Evolutionary conservation across 345 rosid species (phyloP), one percentile per base, ranked within the genome.

Genomic region (Crucihimalaya himalaica): DNA sequence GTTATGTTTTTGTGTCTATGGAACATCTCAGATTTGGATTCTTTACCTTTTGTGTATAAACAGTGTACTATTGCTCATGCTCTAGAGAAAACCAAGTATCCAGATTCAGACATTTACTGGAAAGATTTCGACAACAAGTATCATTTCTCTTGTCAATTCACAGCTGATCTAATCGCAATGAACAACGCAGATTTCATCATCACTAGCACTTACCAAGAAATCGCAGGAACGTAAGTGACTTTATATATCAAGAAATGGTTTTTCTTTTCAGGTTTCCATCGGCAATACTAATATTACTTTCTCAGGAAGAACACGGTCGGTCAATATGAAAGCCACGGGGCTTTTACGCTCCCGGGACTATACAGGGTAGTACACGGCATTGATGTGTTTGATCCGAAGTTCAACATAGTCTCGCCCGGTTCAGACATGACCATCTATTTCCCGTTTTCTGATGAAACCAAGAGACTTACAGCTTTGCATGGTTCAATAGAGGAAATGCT

Each of bases 61-160:
- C 87, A 95, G 99, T 95, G 99, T 79, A 95, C 92, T 67, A 95
- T 95, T 77, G 99, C 98, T 8, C 99, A 92, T 87, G 99, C 99
- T 32, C 66, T 92, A 90, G 98, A 92, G 90, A 96, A 96, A 80
- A 92, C 99, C 8, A 96, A 95, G 81, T 96, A 92, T 86, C 97
- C 97, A n/a, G 96, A 96, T 63, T 96, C 99, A 32, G 98, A 96
- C 85, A 84, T 96, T 58, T 96, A 92, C 78, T 96, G 99, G 99
- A 92, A 86, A 78, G 90, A 89, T 10, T 96, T 86, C 65, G 98
- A 95, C 45, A 87, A 83, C 18, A 92, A 95, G 78, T 92, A 95
- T 80, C 99, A 95, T 76, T 95, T 95, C 87, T 89, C 98, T 37
- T 95, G 99, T 73, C 99, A 92, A 56, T 88, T 95, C 83, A 92